phyloP scores from a whole-genome alignment of 1,284 basidiomycete species.

The Apiotrichum gamsii region DNA sequence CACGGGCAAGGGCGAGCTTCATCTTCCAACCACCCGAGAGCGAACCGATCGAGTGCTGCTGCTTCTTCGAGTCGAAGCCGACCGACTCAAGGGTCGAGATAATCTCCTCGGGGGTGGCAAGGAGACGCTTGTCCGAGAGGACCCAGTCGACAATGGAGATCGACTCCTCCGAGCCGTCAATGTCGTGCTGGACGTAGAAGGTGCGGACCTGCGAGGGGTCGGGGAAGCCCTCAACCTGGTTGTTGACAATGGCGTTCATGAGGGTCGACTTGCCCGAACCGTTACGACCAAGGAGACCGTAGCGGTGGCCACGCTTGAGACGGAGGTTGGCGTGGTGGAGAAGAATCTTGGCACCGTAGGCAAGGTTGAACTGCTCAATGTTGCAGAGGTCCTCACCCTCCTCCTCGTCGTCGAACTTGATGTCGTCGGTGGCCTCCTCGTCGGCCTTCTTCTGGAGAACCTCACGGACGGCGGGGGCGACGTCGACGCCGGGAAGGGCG shows the following conservation, averaged over 20 bases:
- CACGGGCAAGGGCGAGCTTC: constrained; percentile 97
- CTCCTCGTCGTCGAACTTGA: constrained; percentile 81
- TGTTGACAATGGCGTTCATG: constrained; percentile 93
- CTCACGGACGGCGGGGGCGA: constrained; percentile 66
- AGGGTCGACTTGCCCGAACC: constrained; percentile 98
- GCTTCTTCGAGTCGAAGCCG: constrained; percentile 83
- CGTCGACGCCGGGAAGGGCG: constrained; percentile 60
- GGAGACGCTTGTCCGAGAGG: constrained; percentile 75
- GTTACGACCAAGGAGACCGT: constrained; percentile 96
- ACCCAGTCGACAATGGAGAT: constrained; percentile 89
- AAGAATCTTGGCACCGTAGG: constrained; percentile 97
- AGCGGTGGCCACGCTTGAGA: constrained; percentile 96
- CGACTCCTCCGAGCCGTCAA: constrained; percentile 89
- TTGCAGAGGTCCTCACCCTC: constrained; percentile 98
- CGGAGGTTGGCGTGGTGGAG: constrained; percentile 93
- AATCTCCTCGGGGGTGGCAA: constrained; percentile 63
- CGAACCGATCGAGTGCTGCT: constrained; percentile 76
- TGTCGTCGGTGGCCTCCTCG: constrained; percentile 67
- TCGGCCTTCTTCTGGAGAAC: constrained; percentile 83
- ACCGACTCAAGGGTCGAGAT: constrained; percentile 77
- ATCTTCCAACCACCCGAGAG: constrained; percentile 99
- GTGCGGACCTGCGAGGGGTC: constrained; percentile 81
- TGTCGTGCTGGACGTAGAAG: constrained; percentile 98
- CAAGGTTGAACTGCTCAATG: constrained; percentile 82
- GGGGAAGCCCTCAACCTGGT: constrained; percentile 97